Percentiles rank a stretch among this genome's conserved stretches.
Conservation (phyloP, 1,139 yeast species). For the Zygoascus sp. region DNA sequence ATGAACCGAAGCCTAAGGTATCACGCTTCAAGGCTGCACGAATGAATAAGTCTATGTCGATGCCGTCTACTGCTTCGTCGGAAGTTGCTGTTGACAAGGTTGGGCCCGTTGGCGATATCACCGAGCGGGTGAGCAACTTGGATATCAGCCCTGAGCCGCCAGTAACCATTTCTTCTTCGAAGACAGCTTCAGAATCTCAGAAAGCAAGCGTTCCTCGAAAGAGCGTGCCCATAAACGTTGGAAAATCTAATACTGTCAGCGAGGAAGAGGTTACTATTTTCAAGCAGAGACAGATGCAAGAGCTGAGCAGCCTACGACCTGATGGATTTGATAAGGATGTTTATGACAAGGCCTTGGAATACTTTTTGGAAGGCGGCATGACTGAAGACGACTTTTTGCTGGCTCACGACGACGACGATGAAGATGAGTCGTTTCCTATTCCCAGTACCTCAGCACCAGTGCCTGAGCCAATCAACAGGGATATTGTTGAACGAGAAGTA, state of each 20-base stretch:
- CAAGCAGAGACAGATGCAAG: neutral
- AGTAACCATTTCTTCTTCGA: too few relatives aligned
- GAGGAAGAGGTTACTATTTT: conserved; percentile 2
- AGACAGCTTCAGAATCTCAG: too few relatives aligned
- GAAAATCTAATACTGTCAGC: neutral
- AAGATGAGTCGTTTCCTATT: conserved; percentile 1
- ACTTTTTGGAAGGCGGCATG: conserved; percentile 31
- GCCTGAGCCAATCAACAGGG: neutral
- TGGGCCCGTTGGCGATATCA: conserved; percentile 18
- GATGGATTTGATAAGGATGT: conserved; percentile 18
- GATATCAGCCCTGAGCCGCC: neutral
- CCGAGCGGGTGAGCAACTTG: conserved; percentile 9
- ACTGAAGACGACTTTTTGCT: conserved; percentile 34
- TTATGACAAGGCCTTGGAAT: conserved; percentile 26
- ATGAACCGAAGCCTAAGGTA: conserved; percentile 57
- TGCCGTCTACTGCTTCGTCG: neutral
- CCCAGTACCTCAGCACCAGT: neutral
- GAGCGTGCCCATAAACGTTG: conserved; percentile 5
- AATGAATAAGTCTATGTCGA: conserved; percentile 8
- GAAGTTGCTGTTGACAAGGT: neutral
- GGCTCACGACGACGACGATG: conserved; percentile 23
- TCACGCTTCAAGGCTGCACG: conserved; percentile 66
- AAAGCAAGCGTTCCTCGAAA: too few relatives aligned
- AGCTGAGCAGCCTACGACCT: conserved; percentile 1
- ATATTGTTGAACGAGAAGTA: conserved; percentile 22